These are phyloP conservation scores for Naganishia vaughanmartiniae DNA, from an alignment of 768 basidiomycete genomes.

Conservation along the genomic window DNA sequence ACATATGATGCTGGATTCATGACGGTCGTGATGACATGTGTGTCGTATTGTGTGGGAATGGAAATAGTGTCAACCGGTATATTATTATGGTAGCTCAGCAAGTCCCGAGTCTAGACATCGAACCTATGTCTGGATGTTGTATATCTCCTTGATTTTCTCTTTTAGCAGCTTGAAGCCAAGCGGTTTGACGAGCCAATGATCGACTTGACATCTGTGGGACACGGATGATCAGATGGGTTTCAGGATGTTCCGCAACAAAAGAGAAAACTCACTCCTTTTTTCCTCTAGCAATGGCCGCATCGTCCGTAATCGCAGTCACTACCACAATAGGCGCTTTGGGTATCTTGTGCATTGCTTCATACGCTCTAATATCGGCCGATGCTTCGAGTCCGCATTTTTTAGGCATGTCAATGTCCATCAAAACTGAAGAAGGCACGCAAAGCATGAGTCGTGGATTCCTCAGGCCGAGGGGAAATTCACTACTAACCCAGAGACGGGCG, in stretches of 20 bases:
- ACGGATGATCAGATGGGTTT: too few species aligned
- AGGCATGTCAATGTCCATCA: conserved; percentile 51
- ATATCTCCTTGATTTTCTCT: conserved; percentile 11
- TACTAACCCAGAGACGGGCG: conserved; percentile 3
- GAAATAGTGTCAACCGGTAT: too few species aligned
- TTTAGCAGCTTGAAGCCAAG: conserved; percentile 10
- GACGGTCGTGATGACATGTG: neutral
- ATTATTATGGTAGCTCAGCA: too few species aligned
- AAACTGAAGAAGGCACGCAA: conserved; percentile 21
- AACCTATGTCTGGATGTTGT: conserved; percentile 6
- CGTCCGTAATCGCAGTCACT: conserved; percentile 39
- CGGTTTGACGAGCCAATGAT: conserved; percentile 19
- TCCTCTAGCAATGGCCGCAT: conserved; percentile 12
- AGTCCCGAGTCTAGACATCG: too few species aligned
- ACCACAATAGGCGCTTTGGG: conserved; percentile 39
- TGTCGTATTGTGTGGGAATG: neutral
- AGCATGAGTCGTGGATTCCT: neutral
- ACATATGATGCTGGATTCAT: neutral
- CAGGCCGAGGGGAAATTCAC: neutral
- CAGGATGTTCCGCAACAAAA: too few species aligned
- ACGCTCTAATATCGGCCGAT: conserved; percentile 42
- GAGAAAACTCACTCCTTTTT: conserved; percentile 15
- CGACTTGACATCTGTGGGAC: conserved; percentile 1
- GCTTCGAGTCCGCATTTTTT: conserved; percentile 46
- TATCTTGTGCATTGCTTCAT: conserved; percentile 34